phyloP scores from a whole-genome alignment of 306 rosid species.

The Vigna mungo region DNA sequence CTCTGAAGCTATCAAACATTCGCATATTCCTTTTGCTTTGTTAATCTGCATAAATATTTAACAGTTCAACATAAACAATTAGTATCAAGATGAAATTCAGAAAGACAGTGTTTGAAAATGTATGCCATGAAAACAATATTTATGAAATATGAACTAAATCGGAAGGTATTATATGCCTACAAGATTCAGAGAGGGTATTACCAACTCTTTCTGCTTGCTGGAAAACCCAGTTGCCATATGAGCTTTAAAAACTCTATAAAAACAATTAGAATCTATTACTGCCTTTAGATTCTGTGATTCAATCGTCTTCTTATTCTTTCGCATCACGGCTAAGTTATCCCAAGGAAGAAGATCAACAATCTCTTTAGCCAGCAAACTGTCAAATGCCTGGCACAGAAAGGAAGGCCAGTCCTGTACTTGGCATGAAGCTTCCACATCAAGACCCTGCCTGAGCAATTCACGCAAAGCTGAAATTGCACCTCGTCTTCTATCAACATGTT shows the following conservation, averaged over 20 bases:
- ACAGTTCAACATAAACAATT: slow-evolving; percentile 1
- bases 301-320: slow-evolving; percentile 92
- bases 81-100: slow-evolving; percentile 30
- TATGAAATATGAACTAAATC: not conserved
- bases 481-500: slow-evolving; percentile 77
- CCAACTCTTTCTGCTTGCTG: slow-evolving; percentile 80
- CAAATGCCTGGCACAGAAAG: slow-evolving; percentile 83
- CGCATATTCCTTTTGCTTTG: slow-evolving; percentile 80
- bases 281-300: slow-evolving; percentile 94
- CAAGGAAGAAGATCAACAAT: slow-evolving; percentile 94
- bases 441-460: slow-evolving; percentile 95
- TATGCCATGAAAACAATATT: slow-evolving; percentile 11
- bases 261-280: slow-evolving; percentile 82
- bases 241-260: slow-evolving; percentile 74
- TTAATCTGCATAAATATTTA: slow-evolving; percentile 63
- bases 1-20: slow-evolving; percentile 84
- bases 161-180: slow-evolving; percentile 37
- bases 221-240: slow-evolving; percentile 94
- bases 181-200: slow-evolving; percentile 55
- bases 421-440: slow-evolving; percentile 84
- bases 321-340: slow-evolving; percentile 74
- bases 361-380: slow-evolving; percentile 78
- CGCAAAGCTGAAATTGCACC: slow-evolving; percentile 96
- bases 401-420: slow-evolving; percentile 95
- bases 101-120: slow-evolving; percentile 27